Conservation (phyloP, 2,329 filamentous ascomycete genomes). For the Penicillium sclerotiorum region DNA sequence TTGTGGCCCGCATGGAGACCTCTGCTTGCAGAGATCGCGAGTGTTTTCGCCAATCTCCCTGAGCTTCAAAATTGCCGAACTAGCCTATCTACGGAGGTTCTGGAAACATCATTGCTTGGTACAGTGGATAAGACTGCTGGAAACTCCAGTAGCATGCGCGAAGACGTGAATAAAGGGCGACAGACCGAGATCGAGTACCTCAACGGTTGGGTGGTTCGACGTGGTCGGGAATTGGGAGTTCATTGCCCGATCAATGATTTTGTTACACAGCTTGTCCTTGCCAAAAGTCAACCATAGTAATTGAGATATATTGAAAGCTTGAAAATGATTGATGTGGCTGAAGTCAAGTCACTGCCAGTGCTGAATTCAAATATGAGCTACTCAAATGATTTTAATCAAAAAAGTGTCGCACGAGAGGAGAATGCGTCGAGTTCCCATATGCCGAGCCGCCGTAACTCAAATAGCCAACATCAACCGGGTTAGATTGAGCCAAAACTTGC, state of each 20-base stretch:
- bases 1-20: constrained; percentile 8
- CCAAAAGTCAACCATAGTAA: no score
- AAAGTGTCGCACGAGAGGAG: constrained; percentile 17
- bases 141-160: constrained; percentile 24
- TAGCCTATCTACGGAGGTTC: constrained; percentile 9
- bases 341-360: no score
- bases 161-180: constrained; percentile 17
- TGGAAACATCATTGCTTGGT: constrained; percentile 12
- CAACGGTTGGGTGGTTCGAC: constrained; percentile 20
- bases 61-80: constrained; percentile 7
- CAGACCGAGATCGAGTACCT: constrained; percentile 20
- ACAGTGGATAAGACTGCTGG: constrained; percentile 19
- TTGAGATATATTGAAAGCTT: no score
- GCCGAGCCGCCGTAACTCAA: constrained; percentile 49
- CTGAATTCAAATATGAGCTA: no score
- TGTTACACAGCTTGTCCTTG: constrained; percentile 17
- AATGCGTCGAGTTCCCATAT: constrained; percentile 38
- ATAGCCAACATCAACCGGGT: constrained; percentile 45
- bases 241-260: constrained; percentile 12
- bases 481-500: constrained; percentile 37
- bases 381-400: constrained; percentile 4
- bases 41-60: constrained; percentile 14
- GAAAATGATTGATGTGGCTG: no score
- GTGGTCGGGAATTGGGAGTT: constrained; percentile 14
- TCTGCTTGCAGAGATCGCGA: constrained; percentile 13